Evolutionary conservation across 2,329 filamentous ascomycete species (phyloP).

Genomic region (Rhynchosporium agropyri): DNA sequence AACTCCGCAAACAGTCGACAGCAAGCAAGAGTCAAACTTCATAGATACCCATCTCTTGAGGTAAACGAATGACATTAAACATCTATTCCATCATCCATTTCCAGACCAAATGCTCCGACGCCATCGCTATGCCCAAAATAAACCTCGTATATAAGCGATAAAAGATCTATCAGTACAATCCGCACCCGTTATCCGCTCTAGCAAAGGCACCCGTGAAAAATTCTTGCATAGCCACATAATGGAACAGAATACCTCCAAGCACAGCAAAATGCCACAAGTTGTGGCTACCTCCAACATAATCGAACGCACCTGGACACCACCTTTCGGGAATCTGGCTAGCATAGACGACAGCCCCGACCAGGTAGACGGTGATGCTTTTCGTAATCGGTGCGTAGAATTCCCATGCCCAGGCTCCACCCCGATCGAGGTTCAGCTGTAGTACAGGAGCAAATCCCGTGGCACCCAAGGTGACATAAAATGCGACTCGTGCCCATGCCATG

Average conservation of each 20-base stretch:
- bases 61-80: not conserved
- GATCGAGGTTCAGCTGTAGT: constrained; percentile 76
- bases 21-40: not conserved
- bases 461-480: constrained; percentile 86
- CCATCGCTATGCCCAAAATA: constrained; percentile 27
- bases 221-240: constrained; percentile 93
- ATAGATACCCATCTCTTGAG: not conserved
- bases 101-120: constrained; percentile 20
- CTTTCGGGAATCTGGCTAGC: constrained; percentile 90
- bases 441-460: constrained; percentile 88
- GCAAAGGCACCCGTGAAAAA: constrained; percentile 82
- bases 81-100: constrained; percentile 7
- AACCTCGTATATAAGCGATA: constrained; percentile 12
- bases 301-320: constrained; percentile 90
- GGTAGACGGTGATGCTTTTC: constrained; percentile 86
- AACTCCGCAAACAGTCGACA: not conserved
- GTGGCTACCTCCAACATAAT: constrained; percentile 93
- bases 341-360: constrained; percentile 82
- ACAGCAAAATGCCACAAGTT: constrained; percentile 98
- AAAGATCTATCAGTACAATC: constrained; percentile 30
- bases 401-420: constrained; percentile 77
- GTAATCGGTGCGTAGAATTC: constrained; percentile 87
- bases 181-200: constrained; percentile 52
- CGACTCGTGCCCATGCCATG: constrained; percentile 90
- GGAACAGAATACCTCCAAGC: constrained; percentile 92